Conservation (phyloP, 352 stramenopile species). For the Pythium apleroticum region DNA sequence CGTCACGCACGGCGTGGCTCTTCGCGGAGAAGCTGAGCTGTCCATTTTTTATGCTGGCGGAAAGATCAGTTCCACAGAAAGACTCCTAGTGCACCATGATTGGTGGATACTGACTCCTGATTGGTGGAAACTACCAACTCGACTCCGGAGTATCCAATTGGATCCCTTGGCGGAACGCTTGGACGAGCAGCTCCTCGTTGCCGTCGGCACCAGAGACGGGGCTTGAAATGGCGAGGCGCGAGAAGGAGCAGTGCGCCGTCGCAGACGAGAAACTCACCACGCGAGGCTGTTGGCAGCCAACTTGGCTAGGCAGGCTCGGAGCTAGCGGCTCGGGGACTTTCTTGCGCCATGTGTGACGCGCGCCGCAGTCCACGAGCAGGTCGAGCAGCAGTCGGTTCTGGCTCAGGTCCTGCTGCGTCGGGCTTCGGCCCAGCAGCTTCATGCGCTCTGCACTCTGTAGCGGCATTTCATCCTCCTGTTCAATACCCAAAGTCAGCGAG, state of each 20-base stretch:
- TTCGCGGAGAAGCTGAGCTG: background rate
- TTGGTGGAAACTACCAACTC: constrained; percentile 12
- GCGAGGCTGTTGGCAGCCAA: constrained; percentile 11
- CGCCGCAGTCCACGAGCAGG: constrained; percentile 44
- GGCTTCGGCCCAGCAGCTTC: constrained; percentile 6
- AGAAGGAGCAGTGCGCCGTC: constrained; percentile 11
- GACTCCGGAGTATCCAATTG: constrained; percentile 20
- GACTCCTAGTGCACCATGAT: background rate
- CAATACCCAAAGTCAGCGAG: background rate
- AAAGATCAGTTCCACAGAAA: background rate
- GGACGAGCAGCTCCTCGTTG: constrained; percentile 3
- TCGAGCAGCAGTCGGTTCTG: constrained; percentile 37
- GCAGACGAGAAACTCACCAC: constrained; percentile 19
- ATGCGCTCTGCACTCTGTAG: constrained; percentile 45
- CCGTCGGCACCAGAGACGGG: constrained; percentile 5
- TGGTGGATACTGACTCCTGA: constrained; percentile 14
- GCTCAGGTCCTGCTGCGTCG: constrained; percentile 12
- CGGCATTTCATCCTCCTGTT: constrained; percentile 68
- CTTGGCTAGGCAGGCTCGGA: background rate
- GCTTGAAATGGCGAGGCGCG: background rate
- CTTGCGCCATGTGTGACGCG: constrained; percentile 54
- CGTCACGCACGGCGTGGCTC: constrained; percentile 1
- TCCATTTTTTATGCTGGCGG: background rate
- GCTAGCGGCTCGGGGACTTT: background rate
- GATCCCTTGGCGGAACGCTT: constrained; percentile 13